A percentile compares a stretch with the other conserved stretches of the same genome.
Evolutionary conservation across 352 stramenopile genomes (phyloP).

Genomic region (Achlya hypogyna): DNA sequence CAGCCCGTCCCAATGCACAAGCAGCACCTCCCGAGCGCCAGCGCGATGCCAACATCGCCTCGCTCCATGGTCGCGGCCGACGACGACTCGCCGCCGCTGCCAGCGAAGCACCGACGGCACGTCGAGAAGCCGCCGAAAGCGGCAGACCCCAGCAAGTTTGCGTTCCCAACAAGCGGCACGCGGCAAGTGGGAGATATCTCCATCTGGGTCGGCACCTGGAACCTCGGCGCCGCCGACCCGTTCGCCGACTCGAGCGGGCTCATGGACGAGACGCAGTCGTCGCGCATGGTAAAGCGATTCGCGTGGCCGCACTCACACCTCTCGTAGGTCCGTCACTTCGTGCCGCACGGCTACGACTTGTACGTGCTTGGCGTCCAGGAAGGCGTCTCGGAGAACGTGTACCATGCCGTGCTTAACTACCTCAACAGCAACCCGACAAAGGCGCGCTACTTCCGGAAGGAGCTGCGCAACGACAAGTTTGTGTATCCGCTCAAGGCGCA

Average conservation of each 20-base stretch:
- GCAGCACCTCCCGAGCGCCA: not conserved
- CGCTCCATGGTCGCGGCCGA: not conserved
- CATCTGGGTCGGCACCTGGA: constrained; percentile 82
- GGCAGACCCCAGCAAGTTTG: not conserved
- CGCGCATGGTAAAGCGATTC: constrained; percentile 28
- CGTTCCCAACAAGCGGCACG: not conserved
- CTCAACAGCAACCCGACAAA: constrained; percentile 59
- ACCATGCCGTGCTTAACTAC: constrained; percentile 69
- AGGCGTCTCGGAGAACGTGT: constrained; percentile 76
- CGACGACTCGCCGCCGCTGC: not conserved
- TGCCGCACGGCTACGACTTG: constrained; percentile 75
- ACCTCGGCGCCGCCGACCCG: constrained; percentile 73
- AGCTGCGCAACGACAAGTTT: constrained; percentile 68
- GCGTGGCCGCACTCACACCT: not conserved
- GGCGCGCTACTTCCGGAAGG: constrained; percentile 54
- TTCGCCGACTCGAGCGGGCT: constrained; percentile 62
- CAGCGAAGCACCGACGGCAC: not conserved
- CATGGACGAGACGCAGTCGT: constrained; percentile 63
- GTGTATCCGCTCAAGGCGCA: constrained; percentile 59
- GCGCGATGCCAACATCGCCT: not conserved
- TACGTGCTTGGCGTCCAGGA: constrained; percentile 82
- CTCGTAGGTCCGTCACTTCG: constrained; percentile 42
- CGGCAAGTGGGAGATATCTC: constrained; percentile 35
- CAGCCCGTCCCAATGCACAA: not conserved
- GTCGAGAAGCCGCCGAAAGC: not conserved